These are phyloP conservation scores for Cercospora janseana DNA, from an alignment of 2,329 filamentous ascomycete species.

Conservation along the genomic window DNA sequence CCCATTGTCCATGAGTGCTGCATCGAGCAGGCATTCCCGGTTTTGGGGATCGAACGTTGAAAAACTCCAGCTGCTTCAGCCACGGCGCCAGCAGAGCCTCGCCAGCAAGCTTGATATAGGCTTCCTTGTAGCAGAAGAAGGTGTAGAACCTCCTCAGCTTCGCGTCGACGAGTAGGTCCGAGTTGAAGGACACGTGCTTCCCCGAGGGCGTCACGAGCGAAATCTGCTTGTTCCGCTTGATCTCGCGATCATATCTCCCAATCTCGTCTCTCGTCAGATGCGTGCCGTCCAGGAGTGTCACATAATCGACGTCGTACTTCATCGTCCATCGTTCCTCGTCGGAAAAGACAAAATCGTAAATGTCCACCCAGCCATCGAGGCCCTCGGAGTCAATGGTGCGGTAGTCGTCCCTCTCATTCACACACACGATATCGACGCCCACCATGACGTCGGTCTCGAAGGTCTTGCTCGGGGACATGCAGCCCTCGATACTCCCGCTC, in stretches of 20 bases:
- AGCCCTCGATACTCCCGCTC: conserved; percentile 31
- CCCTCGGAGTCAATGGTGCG: conserved; percentile 59
- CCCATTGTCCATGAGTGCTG: conserved; percentile 47
- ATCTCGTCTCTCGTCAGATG: conserved; percentile 42
- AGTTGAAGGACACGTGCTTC: conserved; percentile 40
- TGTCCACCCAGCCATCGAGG: conserved; percentile 66
- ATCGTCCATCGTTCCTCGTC: conserved; percentile 61
- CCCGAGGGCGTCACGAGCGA: conserved; percentile 39
- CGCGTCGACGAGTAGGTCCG: conserved; percentile 54
- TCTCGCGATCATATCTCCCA: conserved; percentile 46
- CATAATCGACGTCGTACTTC: conserved; percentile 51
- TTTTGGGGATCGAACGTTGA: conserved; percentile 58
- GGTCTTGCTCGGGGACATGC: conserved; percentile 26
- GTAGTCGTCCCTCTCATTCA: conserved; percentile 66
- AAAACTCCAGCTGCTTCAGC: conserved; percentile 69
- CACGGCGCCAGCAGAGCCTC: conserved; percentile 72
- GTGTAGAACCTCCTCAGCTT: conserved; percentile 72
- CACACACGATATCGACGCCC: conserved; percentile 74
- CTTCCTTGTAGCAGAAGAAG: conserved; percentile 76
- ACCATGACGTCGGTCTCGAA: conserved; percentile 49
- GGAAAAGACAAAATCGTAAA: conserved; percentile 69
- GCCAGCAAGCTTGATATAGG: conserved; percentile 79
- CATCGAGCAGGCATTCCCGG: conserved; percentile 45
- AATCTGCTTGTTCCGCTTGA: conserved; percentile 41
- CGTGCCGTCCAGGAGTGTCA: conserved; percentile 48